Evolutionary conservation across 1,284 basidiomycete genomes (phyloP).

Genomic region (Thelephora terrestris): DNA sequence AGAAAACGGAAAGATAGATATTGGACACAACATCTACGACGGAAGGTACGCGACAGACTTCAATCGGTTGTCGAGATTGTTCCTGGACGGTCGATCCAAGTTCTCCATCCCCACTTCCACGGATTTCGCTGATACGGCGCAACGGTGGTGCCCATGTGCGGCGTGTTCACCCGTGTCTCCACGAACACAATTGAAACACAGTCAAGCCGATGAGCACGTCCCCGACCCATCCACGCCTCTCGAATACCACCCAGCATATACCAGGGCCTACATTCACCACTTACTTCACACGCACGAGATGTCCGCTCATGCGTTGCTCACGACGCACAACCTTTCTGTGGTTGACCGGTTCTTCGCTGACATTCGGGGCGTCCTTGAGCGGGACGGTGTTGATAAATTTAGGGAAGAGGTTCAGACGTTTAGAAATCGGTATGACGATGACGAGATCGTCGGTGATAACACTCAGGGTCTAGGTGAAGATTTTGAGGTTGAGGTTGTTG

Average conservation of each 20-base stretch:
- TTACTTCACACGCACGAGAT: slow-evolving; percentile 80
- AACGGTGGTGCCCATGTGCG: slow-evolving; percentile 40
- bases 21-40: slow-evolving; percentile 69
- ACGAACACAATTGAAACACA: slow-evolving; percentile 35
- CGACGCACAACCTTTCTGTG: slow-evolving; percentile 62
- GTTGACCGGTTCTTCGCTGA: slow-evolving; percentile 54
- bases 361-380: slow-evolving; percentile 35
- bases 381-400: slow-evolving; percentile 23
- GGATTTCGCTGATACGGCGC: not conserved
- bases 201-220: slow-evolving; percentile 29
- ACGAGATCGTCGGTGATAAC: slow-evolving; percentile 31
- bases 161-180: slow-evolving; percentile 50
- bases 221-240: slow-evolving; percentile 3
- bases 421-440: slow-evolving; percentile 38
- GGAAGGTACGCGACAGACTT: slow-evolving; percentile 50
- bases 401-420: slow-evolving; percentile 42
- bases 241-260: slow-evolving; percentile 30
- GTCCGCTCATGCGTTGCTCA: slow-evolving; percentile 65
- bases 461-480: not conserved
- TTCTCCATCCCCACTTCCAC: no score
- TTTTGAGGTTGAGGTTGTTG: no score
- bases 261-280: slow-evolving; percentile 73
- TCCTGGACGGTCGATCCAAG: slow-evolving; percentile 21
- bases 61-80: slow-evolving; percentile 33
- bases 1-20: slow-evolving; percentile 24